phyloP scores from a whole-genome alignment of 257 asterid genomes.

The Misopates orontium region DNA sequence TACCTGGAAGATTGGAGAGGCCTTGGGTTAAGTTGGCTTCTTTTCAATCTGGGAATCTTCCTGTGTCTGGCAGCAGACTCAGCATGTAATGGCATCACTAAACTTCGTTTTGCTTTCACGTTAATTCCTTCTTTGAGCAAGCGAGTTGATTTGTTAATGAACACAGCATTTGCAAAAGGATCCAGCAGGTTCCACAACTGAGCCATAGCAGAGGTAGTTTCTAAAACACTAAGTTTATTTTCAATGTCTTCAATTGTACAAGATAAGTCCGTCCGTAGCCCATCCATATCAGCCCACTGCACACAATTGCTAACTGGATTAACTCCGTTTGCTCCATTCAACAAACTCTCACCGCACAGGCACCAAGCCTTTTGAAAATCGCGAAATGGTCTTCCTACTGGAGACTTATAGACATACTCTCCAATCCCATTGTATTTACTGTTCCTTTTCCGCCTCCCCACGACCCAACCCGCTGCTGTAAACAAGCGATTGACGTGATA shows the following conservation, averaged over 20 bases:
- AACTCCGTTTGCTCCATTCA: constrained; percentile 43
- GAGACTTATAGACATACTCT: constrained; percentile 85
- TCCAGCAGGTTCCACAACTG: constrained; percentile 87
- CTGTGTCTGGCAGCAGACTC: constrained; percentile 47
- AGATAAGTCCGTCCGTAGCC: constrained; percentile 73
- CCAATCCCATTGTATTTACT: constrained; percentile 78
- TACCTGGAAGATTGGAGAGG: constrained; percentile 42
- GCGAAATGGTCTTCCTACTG: constrained; percentile 94
- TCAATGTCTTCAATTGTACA: constrained; percentile 60
- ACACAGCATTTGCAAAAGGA: constrained; percentile 87
- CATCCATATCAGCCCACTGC: constrained; percentile 72
- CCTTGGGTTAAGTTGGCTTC: constrained; percentile 29
- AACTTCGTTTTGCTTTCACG: constrained; percentile 67
- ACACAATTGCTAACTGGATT: constrained; percentile 46
- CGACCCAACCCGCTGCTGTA: constrained; percentile 85
- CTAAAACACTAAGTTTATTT: constrained; percentile 47
- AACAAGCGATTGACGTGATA: constrained; percentile 85
- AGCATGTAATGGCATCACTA: constrained; percentile 46
- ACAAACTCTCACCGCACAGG: constrained; percentile 73
- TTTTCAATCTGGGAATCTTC: constrained; percentile 48
- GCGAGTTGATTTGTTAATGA: constrained; percentile 80
- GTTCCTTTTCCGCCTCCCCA: constrained; percentile 93
- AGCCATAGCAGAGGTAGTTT: constrained; percentile 64
- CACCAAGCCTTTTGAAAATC: constrained; percentile 93
- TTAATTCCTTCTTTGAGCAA: constrained; percentile 73